Percentiles rank a stretch among this genome's conserved stretches.
phyloP scores from a whole-genome alignment of 2,329 filamentous ascomycete species.

The Tolypocladium amazonense region DNA sequence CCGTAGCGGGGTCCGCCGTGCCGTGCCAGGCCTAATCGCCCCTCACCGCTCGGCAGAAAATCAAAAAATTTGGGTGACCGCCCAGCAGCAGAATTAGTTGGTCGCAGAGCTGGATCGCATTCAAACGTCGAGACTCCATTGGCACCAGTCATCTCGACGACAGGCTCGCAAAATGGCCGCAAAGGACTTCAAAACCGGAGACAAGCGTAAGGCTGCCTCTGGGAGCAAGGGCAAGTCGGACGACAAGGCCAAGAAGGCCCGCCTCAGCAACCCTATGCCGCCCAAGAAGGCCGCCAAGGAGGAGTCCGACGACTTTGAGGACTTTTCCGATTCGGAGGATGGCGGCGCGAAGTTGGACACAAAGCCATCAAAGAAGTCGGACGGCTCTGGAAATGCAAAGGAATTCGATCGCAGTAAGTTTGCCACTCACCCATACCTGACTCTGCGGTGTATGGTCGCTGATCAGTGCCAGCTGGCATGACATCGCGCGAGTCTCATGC shows the following conservation, averaged over 20 bases:
- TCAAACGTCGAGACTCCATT: neutral
- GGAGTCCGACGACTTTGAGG: constrained; percentile 27
- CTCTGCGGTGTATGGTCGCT: neutral
- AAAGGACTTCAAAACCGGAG: constrained; percentile 33
- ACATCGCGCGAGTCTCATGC: constrained; percentile 79
- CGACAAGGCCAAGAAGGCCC: constrained; percentile 40
- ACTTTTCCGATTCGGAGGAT: constrained; percentile 41
- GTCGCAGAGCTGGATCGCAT: neutral
- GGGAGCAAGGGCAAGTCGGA: constrained; percentile 30
- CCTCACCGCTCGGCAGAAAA: constrained; percentile 25
- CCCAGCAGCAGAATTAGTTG: neutral
- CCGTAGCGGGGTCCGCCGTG: constrained; percentile 16
- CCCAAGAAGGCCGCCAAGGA: constrained; percentile 27
- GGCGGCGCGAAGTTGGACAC: constrained; percentile 38
- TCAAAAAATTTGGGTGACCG: constrained; percentile 10
- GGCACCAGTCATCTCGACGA: neutral
- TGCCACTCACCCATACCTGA: neutral
- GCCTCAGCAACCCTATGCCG: constrained; percentile 24
- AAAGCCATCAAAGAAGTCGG: constrained; percentile 18
- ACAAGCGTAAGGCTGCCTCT: constrained; percentile 46
- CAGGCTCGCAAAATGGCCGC: constrained; percentile 30
- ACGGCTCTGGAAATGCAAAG: constrained; percentile 23
- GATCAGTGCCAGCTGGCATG: constrained; percentile 1
- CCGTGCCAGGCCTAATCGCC: constrained; percentile 11
- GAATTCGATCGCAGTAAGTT: constrained; percentile 31